Evolutionary conservation across 306 rosid species (phyloP).

Genomic region (Vicia sativa): DNA sequence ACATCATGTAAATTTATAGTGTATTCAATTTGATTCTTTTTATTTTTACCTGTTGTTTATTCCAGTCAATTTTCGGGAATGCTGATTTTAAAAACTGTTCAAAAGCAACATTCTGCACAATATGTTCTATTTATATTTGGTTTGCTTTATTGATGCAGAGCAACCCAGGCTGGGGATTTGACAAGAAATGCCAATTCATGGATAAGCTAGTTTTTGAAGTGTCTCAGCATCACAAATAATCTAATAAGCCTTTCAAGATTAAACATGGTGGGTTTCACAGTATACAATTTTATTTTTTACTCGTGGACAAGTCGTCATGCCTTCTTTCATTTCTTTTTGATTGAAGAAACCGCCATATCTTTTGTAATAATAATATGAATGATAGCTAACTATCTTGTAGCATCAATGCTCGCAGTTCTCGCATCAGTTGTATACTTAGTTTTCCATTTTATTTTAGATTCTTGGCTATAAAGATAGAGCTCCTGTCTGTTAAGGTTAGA

Average conservation of each 20-base stretch:
- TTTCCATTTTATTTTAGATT: slow-evolving; percentile 27
- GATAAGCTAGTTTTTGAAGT: slow-evolving; percentile 71
- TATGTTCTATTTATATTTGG: slow-evolving; percentile 30
- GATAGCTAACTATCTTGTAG: slow-evolving; percentile 20
- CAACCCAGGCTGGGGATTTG: slow-evolving; percentile 94
- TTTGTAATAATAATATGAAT: slow-evolving; percentile 36
- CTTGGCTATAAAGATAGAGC: not conserved
- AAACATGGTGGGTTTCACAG: slow-evolving; percentile 20
- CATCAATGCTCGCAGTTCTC: slow-evolving; percentile 31
- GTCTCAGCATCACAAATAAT: slow-evolving; percentile 68
- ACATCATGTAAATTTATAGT: not conserved
- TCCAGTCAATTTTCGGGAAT: slow-evolving; percentile 25
- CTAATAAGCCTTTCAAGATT: slow-evolving; percentile 21
- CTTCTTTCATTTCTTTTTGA: not conserved
- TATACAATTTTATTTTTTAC: not conserved
- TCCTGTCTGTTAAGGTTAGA: not conserved
- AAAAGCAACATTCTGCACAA: not conserved
- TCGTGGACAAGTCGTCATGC: slow-evolving; percentile 27
- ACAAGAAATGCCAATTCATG: slow-evolving; percentile 89
- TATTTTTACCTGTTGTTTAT: slow-evolving; percentile 1
- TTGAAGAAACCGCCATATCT: slow-evolving; percentile 14
- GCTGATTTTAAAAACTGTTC: not conserved
- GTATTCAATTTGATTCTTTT: not conserved
- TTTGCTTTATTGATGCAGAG: slow-evolving; percentile 60
- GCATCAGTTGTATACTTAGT: slow-evolving; percentile 20